phyloP scores from a whole-genome alignment of 306 rosid species.

The Trichosanthes cucumerina region DNA sequence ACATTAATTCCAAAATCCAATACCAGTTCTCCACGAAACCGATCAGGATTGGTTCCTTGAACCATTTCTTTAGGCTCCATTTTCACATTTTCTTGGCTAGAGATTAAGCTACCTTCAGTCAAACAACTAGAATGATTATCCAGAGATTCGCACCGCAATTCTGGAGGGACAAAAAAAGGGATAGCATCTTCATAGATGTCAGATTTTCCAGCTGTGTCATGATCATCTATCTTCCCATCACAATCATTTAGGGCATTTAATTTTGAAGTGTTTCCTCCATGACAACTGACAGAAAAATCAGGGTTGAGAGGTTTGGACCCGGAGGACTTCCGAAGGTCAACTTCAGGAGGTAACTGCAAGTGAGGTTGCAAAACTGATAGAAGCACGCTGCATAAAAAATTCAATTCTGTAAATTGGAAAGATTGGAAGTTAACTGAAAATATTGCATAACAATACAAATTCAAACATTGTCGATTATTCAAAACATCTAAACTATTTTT shows the following conservation, averaged over 20 bases:
- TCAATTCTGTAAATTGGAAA: background rate
- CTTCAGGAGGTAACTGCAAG: conserved; percentile 78
- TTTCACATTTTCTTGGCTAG: conserved; percentile 30
- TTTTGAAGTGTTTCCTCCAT: conserved; percentile 40
- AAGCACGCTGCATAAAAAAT: conserved; percentile 54
- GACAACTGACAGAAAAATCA: conserved; percentile 35
- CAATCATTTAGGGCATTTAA: conserved; percentile 46
- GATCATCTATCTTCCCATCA: conserved; percentile 49
- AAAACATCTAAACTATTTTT: background rate
- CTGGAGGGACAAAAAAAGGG: conserved; percentile 63
- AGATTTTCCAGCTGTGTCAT: conserved; percentile 37
- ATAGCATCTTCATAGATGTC: conserved; percentile 54
- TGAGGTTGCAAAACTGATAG: conserved; percentile 85
- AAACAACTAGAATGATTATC: conserved; percentile 35
- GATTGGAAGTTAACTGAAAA: background rate
- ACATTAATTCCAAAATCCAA: conserved; percentile 46
- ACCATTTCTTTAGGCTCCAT: conserved; percentile 36
- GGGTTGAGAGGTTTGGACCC: conserved; percentile 31
- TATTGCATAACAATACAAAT: background rate
- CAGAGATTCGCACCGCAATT: conserved; percentile 41
- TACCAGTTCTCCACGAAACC: conserved; percentile 29
- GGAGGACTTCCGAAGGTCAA: conserved; percentile 54
- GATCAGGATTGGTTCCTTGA: conserved; percentile 26
- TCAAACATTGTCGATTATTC: background rate
- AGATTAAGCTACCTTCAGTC: conserved; percentile 31